Percentiles rank a stretch among this genome's conserved stretches.
phyloP scores from a whole-genome alignment of 805 yeast genomes.

The Metschnikowia vanudenii region DNA sequence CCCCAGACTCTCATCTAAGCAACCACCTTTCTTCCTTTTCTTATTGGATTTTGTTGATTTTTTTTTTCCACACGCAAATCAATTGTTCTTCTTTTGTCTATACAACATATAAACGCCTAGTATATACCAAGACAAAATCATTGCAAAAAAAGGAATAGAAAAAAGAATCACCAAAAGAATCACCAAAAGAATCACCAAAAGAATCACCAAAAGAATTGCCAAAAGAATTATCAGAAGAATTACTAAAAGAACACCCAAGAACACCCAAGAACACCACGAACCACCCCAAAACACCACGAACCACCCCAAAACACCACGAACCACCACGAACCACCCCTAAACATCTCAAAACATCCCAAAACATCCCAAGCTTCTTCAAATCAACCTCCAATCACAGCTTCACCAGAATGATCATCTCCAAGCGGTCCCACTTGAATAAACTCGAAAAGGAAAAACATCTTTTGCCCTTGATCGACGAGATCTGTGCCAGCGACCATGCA shows the following conservation, averaged over 20 bases:
- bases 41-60: neutral
- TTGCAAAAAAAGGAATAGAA: too few relatives aligned
- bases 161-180: too few relatives aligned
- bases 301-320: too few relatives aligned
- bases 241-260: neutral
- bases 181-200: neutral
- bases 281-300: too few relatives aligned
- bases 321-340: too few relatives aligned
- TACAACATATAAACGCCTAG: too few relatives aligned
- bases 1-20: neutral
- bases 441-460: conserved; percentile 32
- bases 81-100: too few relatives aligned
- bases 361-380: too few relatives aligned
- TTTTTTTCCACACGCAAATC: neutral
- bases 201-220: neutral
- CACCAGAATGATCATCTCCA: conserved; percentile 35
- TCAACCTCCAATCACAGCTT: too few relatives aligned
- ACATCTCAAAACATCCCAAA: too few relatives aligned
- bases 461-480: conserved; percentile 33
- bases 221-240: neutral
- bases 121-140: too few relatives aligned
- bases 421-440: conserved; percentile 28
- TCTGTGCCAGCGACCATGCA: conserved; percentile 32
- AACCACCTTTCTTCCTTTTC: neutral
- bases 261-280: too few relatives aligned